phyloP scores from a whole-genome alignment of 345 rosid species.

The Triadica sebifera region DNA sequence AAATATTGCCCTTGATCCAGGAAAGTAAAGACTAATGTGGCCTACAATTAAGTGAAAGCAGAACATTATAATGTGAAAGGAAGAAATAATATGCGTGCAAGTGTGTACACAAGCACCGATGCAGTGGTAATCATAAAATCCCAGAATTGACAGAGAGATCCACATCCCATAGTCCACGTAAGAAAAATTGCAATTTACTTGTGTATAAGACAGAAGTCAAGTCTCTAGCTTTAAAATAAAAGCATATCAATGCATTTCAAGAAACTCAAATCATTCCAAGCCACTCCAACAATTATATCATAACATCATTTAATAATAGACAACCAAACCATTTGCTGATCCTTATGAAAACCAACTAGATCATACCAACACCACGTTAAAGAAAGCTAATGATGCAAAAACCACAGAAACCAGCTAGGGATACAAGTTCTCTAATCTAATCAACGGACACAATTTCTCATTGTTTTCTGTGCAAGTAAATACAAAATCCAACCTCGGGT shows the following conservation, averaged over 20 bases:
- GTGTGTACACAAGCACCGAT: neutral
- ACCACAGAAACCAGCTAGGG: neutral
- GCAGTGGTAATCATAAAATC: neutral
- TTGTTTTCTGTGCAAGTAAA: neutral
- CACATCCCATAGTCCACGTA: neutral
- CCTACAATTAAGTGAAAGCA: slow-evolving; percentile 43
- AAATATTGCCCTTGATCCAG: slow-evolving; percentile 78
- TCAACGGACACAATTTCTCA: neutral
- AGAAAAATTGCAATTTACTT: neutral
- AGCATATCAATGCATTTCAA: neutral
- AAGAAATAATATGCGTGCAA: neutral
- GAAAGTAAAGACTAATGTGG: slow-evolving; percentile 93
- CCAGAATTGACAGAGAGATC: neutral
- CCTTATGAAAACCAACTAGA: neutral
- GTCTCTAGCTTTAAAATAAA: neutral
- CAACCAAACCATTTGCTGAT: neutral
- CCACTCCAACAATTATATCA: neutral
- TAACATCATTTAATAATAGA: neutral
- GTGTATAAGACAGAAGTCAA: neutral
- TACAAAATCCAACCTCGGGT: slow-evolving; percentile 60
- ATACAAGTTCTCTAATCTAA: neutral
- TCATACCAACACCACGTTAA: too few species aligned
- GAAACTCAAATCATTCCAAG: neutral
- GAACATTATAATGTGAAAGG: neutral
- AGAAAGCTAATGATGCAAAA: neutral